Evolutionary conservation across 768 basidiomycete species (phyloP), one percentile per base, ranked within the genome.

Genomic region (Podaxis sp.): DNA sequence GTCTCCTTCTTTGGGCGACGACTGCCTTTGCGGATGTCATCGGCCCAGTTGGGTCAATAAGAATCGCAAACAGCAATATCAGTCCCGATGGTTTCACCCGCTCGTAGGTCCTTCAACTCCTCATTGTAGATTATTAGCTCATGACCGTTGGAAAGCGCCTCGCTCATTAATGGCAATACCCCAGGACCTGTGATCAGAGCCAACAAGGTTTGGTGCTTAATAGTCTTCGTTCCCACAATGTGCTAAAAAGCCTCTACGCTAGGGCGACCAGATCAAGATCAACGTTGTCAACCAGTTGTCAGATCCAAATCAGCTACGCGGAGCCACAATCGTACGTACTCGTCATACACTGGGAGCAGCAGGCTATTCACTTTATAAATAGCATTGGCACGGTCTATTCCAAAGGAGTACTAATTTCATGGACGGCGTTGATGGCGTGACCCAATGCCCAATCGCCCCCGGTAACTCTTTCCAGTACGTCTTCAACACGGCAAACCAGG

Each of bases 371-470:
- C 11, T 27, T 15, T 50, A 50, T n/a, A 11, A 65, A 25, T 46
- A 85, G 84, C 79, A 80, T 66, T 80, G 78, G 78, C 77, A 80
- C 63, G 79, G 80, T 12, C 55, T 80, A 15, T 74, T 75, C 60
- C 76, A 79, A 64, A 61, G 67, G 13, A 67, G 74, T 3, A 72
- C 73, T 9, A 76, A 69, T 43, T 77, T 74, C 68, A 76, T 74
- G 3, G 81, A 82, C 53, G 82, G 81, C 4, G 68, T 74, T 2
- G 69, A 69, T 57, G 63, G 76, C 60, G 75, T 76, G 0, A 78
- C 68, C 17, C 79, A 80, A 55, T 81, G 80, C 56, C 81, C 80
- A 8, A 77, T 82, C 43, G 69, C 73, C 15, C 69, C 74, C 36
- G 72, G 72, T 0, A 59, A 81, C 57, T 74, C 76, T 0, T 82